Base-by-base conservation (phyloP, 352 stramenopile genomes). In the Saprolegnia parasitica region DNA sequence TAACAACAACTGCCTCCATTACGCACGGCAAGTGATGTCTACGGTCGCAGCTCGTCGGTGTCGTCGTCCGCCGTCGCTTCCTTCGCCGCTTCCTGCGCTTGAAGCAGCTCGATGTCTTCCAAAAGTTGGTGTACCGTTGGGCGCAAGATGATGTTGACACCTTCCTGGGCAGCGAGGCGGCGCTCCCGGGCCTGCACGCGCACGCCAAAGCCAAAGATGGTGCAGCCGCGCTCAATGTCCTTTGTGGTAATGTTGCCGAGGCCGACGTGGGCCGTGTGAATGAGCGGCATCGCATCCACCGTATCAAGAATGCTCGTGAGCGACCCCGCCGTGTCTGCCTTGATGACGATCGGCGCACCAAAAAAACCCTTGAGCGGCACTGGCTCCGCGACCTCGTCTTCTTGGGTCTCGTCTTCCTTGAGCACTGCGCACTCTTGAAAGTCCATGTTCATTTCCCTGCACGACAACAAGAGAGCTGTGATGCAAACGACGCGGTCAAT, bases 201-300 rank as follows among this genome's bases (percentile, higher is more conserved):
- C 11, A 93, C 82, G 56, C 91, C 91, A 65, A 94, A 94, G 37
- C 83, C 86, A 35, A 90, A 92, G 71, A 93, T 93, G 49, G 84
- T 86, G 42, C 86, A 94, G 60, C 89, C 80, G 71, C 79, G 82
- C 54, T 94, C 86, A 40, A 94, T 90, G 66, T 94, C 86, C 65
- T 84, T 83, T 0, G 75, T 76, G 5, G 86, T 86, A 63, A 94
- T 87, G 64, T 90, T 80, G 49, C 86, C 86, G 63, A 94, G 91
- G 24, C 86, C 86, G 29, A 94, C 77, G 29, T 84, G 81, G 5
- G 83, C 84, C 62, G 84, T 94, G 83, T 92, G 46, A 55, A 80
- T 45, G n/a, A 67, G 57, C 54, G 72, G 58, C 58, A 80, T 71
- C 52, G 85, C 78, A 65, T 93, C 84, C 20, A 95, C 84, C 32